Percentiles rank a stretch among this genome's conserved stretches.
phyloP scores from a whole-genome alignment of 331 rosid species.

The Quercus tomentella region DNA sequence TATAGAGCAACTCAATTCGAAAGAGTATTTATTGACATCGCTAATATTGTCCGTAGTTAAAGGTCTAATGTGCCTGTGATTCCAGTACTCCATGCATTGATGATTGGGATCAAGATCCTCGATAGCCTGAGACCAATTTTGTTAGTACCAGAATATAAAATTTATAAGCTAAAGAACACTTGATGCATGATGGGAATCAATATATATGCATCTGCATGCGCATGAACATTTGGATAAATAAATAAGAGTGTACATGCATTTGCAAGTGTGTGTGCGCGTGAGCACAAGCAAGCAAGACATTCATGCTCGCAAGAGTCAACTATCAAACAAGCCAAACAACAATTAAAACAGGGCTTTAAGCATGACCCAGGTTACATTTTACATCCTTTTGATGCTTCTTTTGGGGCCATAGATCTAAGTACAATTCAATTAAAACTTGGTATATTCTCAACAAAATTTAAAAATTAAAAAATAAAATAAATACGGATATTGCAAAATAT shows the following conservation, averaged over 20 bases:
- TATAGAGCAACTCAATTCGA: slow-evolving; percentile 28
- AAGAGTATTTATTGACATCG: slow-evolving; percentile 23
- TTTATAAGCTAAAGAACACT: not conserved
- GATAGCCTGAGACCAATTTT: slow-evolving; percentile 50
- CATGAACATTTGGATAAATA: not conserved
- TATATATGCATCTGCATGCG: not conserved
- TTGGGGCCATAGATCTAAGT: too few species aligned
- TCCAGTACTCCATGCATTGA: slow-evolving; percentile 80
- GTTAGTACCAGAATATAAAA: slow-evolving; percentile 2
- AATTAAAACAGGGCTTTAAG: not conserved
- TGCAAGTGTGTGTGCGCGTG: not conserved
- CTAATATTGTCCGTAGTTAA: slow-evolving; percentile 6
- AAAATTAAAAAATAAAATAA: too few species aligned
- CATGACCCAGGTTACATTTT: too few species aligned
- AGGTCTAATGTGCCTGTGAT: slow-evolving; percentile 33
- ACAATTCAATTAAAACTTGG: too few species aligned
- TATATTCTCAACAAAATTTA: too few species aligned
- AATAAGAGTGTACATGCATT: not conserved
- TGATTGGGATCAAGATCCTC: slow-evolving; percentile 76
- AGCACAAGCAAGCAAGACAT: not conserved
- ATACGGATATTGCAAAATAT: too few species aligned
- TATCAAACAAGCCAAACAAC: not conserved
- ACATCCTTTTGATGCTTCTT: too few species aligned
- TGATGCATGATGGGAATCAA: not conserved
- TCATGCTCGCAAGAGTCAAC: not conserved